These are phyloP conservation scores for Malbranchea zuffiana DNA, from an alignment of 2,329 filamentous ascomycete species.

Conservation along the genomic window DNA sequence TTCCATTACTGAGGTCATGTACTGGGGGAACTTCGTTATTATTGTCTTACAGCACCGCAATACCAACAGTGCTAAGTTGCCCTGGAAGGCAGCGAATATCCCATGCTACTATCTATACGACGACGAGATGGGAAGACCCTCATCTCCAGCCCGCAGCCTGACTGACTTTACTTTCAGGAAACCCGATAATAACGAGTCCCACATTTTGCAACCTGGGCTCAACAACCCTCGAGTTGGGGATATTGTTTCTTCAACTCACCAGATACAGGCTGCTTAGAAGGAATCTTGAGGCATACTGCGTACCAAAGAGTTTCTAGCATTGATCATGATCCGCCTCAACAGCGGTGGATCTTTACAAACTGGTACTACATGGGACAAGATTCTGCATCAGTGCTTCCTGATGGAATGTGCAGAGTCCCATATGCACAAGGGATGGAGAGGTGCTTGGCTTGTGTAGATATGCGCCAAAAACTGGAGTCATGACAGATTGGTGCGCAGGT, in stretches of 20 bases:
- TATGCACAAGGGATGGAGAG: slow-evolving; percentile 12
- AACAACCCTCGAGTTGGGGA: background rate
- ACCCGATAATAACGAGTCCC: slow-evolving; percentile 10
- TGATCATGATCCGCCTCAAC: slow-evolving; percentile 3
- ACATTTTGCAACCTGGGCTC: slow-evolving; percentile 12
- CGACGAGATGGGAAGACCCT: slow-evolving; percentile 8
- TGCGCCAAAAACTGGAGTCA: slow-evolving; percentile 10
- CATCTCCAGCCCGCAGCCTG: too few relatives aligned
- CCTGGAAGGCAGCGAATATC: slow-evolving; percentile 9
- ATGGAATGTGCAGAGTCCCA: slow-evolving; percentile 13
- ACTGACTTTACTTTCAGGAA: background rate
- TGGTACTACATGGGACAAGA: slow-evolving; percentile 15
- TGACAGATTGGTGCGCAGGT: slow-evolving; percentile 12
- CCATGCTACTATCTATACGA: slow-evolving; percentile 14
- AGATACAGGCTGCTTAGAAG: slow-evolving; percentile 8
- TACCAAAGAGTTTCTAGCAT: background rate
- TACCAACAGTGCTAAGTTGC: slow-evolving; percentile 9
- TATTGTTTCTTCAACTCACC: slow-evolving; percentile 7
- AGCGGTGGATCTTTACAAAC: slow-evolving; percentile 9
- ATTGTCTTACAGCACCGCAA: slow-evolving; percentile 13
- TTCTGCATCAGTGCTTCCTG: background rate
- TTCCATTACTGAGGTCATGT: slow-evolving; percentile 14
- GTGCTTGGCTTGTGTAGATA: slow-evolving; percentile 14
- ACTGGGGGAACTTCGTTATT: slow-evolving; percentile 12
- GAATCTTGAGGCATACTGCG: background rate